These are phyloP conservation scores for Avena eriantha DNA, from an alignment of 176 grass and related monocot species.

Conservation along the genomic window DNA sequence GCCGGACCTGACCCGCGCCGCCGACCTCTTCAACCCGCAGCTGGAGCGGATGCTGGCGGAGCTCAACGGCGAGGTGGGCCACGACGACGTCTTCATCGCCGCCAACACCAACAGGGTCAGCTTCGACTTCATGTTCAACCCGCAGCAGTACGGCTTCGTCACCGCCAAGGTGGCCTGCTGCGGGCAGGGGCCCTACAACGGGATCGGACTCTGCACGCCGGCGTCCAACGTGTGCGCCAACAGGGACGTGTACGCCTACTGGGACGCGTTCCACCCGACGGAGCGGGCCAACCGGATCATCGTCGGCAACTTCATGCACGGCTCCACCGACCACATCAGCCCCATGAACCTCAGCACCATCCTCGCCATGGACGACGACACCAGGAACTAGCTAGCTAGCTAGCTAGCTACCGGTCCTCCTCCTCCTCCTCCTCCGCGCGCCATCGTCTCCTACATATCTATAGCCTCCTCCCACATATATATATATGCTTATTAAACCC, in stretches of 20 bases:
- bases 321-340: constrained; percentile 78
- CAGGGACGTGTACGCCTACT: constrained; percentile 77
- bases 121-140: constrained; percentile 86
- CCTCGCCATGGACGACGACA: constrained; percentile 66
- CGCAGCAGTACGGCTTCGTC: constrained; percentile 77
- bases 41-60: constrained; percentile 51
- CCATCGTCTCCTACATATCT: no score
- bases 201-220: constrained; percentile 75
- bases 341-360: constrained; percentile 97
- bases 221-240: constrained; percentile 83
- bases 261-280: constrained; percentile 87
- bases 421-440: no score
- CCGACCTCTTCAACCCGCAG: constrained; percentile 89
- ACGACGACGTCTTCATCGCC: constrained; percentile 63
- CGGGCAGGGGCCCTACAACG: constrained; percentile 93
- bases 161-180: constrained; percentile 91
- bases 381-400: constrained; percentile 19
- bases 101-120: constrained; percentile 75
- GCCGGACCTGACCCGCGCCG: constrained; percentile 67
- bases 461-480: background rate
- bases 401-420: no score
- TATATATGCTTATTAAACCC: background rate
- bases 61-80: constrained; percentile 60
- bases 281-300: constrained; percentile 93
- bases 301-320: constrained; percentile 80